Conservation (phyloP, 1,139 yeast species). For the Hyphopichia khmerensis region DNA sequence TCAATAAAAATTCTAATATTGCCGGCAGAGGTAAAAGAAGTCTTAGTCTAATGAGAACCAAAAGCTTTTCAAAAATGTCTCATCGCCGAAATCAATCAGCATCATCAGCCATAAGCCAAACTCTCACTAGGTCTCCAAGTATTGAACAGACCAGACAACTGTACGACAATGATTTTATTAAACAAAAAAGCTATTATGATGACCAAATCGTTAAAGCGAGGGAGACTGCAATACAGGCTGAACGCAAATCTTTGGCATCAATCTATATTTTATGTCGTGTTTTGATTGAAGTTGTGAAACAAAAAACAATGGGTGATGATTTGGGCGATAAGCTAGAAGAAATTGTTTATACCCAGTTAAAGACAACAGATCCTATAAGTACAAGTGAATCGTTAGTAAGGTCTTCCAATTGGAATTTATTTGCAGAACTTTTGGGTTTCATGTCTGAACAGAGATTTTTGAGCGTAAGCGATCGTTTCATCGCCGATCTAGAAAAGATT, state of each 20-base stretch:
- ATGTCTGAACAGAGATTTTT: conserved; percentile 84
- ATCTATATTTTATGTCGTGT: conserved; percentile 92
- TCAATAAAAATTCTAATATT: conserved; percentile 7
- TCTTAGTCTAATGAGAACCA: conserved; percentile 41
- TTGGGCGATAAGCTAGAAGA: conserved; percentile 85
- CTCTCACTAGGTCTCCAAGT: conserved; percentile 8
- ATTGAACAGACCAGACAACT: conserved; percentile 6
- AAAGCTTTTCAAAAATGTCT: conserved; percentile 36
- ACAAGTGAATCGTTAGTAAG: conserved; percentile 65
- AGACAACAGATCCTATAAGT: conserved; percentile 80
- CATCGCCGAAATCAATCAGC: conserved; percentile 43
- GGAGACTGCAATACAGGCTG: conserved; percentile 77
- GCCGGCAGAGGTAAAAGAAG: conserved; percentile 33
- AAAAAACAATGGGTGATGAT: conserved; percentile 77
- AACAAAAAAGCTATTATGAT: conserved; percentile 27
- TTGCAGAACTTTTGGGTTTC: conserved; percentile 85
- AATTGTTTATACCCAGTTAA: conserved; percentile 85
- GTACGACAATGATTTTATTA: conserved; percentile 17
- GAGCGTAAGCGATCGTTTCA: conserved; percentile 89
- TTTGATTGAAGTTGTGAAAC: conserved; percentile 87
- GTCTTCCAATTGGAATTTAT: conserved; percentile 90
- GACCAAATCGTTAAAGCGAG: conserved; percentile 57
- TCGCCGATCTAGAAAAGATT: conserved; percentile 84
- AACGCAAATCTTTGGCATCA: conserved; percentile 80
- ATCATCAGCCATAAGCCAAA: conserved; percentile 18